Conservation (phyloP, 2,329 filamentous ascomycete genomes). For the Escovopsis sp. region DNA sequence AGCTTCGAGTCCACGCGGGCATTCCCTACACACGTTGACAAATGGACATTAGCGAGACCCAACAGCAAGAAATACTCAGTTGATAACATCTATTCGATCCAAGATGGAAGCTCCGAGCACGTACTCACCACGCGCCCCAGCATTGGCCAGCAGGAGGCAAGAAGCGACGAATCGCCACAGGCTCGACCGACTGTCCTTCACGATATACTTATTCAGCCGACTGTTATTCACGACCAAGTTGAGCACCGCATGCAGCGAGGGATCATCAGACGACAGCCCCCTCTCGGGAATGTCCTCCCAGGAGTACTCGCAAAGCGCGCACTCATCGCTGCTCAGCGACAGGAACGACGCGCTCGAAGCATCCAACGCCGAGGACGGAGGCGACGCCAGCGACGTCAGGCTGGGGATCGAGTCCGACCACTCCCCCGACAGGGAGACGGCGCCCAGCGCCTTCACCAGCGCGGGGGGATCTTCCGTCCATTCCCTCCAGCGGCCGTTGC, state of each 20-base stretch:
- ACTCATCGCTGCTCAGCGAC: conserved; percentile 11
- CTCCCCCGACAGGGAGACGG: too few relatives aligned
- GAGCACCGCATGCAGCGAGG: neutral
- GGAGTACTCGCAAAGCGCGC: neutral
- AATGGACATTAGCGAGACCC: neutral
- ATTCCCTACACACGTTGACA: neutral
- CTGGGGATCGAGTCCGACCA: too few relatives aligned
- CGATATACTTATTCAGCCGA: neutral
- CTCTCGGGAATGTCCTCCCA: neutral
- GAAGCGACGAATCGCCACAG: neutral
- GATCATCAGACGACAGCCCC: neutral
- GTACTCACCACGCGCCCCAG: neutral
- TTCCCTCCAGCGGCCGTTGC: too few relatives aligned
- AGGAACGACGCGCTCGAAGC: too few relatives aligned
- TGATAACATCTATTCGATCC: too few relatives aligned
- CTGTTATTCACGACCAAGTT: neutral
- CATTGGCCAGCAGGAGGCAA: neutral
- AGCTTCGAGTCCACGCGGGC: too few relatives aligned
- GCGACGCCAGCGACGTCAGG: too few relatives aligned
- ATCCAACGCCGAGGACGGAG: too few relatives aligned
- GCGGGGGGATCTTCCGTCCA: too few relatives aligned
- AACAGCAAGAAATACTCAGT: too few relatives aligned
- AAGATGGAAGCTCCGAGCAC: neutral
- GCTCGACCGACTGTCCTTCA: neutral
- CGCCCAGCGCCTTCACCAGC: too few relatives aligned